Evolutionary conservation across 768 basidiomycete species (phyloP), one percentile per base, ranked within the genome.

Genomic region (Rhodotorula graminis): DNA sequence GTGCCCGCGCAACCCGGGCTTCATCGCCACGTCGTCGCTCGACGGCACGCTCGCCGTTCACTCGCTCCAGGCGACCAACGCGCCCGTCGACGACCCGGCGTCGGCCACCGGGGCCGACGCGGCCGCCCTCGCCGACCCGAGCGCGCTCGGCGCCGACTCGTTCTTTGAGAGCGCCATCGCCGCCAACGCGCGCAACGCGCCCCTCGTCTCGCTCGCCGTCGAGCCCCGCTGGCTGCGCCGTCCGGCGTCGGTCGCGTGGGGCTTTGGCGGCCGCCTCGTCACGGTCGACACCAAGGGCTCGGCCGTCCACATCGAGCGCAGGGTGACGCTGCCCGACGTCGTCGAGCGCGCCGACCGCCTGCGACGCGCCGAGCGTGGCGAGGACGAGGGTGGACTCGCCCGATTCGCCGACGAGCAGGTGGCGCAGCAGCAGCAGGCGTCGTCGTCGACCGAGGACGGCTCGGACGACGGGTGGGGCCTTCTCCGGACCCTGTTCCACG

Each of bases 191-290:
- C 77, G 78, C 29, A 77, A 76, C 66, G 76, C 80, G 60, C 80
- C 80, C 29, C 90, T 88, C 0, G 84, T 95, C 27, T 91, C 93
- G 0, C 87, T 97, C 73, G 90, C 90, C 79, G 92, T 94, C 77
- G 90, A 93, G n/a, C 95, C 95, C 2, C 94, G 92, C 78, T 98
- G 95, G 96, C 86, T 98, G 23, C 88, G 90, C 49, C 86, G 94
- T 29, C 92, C 95, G 1, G 84, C 86, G 0, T 88, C 89, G 0
- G 86, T 84, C 61, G 88, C 91, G 0, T 98, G 95, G 76, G 95
- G 94, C 0, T 98, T 93, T 76, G 92, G 93, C 8, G 95, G 95
- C 42, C 88, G 89, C 77, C 84, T 99, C 31, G 87, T 91, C 21
- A 87, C 88, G 2, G 87, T 93, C 6, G 87, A 44, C 27, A 9